Conservation (phyloP, 495 filamentous ascomycete species). For the Trichoderma erinaceum region DNA sequence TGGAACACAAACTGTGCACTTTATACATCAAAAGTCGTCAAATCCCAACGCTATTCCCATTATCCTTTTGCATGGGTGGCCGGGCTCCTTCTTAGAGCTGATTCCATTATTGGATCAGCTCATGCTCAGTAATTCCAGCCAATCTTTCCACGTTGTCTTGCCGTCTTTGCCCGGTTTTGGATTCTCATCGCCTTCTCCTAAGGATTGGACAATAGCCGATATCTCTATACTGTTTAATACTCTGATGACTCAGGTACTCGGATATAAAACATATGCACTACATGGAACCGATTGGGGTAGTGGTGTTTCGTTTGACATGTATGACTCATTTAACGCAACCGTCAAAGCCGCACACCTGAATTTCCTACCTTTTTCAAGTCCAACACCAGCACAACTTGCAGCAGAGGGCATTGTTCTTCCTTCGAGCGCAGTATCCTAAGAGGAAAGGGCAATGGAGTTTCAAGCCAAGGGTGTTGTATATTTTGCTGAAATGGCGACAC, state of each 20-base stretch:
- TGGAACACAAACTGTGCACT: background rate
- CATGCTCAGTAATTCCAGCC: background rate
- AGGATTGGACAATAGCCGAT: constrained; percentile 18
- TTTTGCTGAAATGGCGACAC: no score
- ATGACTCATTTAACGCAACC: constrained; percentile 18
- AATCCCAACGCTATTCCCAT: background rate
- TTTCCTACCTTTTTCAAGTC: no score
- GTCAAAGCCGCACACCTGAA: no score
- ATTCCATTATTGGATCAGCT: background rate
- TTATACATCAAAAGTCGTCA: background rate
- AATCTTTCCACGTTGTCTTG: constrained; percentile 15
- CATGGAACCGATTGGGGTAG: constrained; percentile 34
- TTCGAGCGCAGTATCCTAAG: no score
- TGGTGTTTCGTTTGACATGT: constrained; percentile 22
- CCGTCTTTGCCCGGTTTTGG: constrained; percentile 16
- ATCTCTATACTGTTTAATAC: constrained; percentile 15
- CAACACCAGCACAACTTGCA: no score
- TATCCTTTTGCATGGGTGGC: background rate
- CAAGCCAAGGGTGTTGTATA: no score
- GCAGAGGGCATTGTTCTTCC: no score
- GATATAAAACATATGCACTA: constrained; percentile 25
- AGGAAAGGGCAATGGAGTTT: no score
- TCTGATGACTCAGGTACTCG: constrained; percentile 19
- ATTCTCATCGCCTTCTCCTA: constrained; percentile 15
- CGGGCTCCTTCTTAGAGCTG: constrained; percentile 20